These are phyloP conservation scores for Suhomyces atakaporum DNA, from an alignment of 1,139 yeast species.

Conservation along the genomic window DNA sequence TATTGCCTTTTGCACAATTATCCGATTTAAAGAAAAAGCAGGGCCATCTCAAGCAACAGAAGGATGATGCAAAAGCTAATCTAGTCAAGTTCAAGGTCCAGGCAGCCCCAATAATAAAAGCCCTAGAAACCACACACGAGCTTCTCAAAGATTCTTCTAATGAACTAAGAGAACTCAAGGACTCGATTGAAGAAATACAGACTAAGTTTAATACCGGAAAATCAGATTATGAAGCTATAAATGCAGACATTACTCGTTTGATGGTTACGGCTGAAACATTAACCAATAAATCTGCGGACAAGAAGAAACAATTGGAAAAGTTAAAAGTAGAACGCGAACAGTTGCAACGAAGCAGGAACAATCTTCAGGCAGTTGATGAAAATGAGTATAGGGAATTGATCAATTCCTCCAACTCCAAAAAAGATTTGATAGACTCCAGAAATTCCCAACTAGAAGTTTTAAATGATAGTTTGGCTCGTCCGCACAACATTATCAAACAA, in stretches of 20 bases:
- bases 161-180: constrained; percentile 7
- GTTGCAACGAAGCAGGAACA: constrained; percentile 16
- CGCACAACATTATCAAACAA: constrained; percentile 11
- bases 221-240: constrained; percentile 18
- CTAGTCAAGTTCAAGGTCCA: constrained; percentile 29
- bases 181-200: constrained; percentile 8
- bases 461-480: constrained; percentile 11
- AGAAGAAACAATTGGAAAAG: constrained; percentile 26
- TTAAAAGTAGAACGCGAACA: constrained; percentile 19
- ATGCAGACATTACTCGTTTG: constrained; percentile 22
- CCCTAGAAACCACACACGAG: constrained; percentile 10
- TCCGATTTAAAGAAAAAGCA: constrained; percentile 53
- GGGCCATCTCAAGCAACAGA: constrained; percentile 40
- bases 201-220: constrained; percentile 13
- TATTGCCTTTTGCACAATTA: constrained; percentile 63
- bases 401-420: constrained; percentile 16
- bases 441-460: constrained; percentile 11
- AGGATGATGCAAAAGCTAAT: constrained; percentile 40
- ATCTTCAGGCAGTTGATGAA: constrained; percentile 21
- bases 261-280: constrained; percentile 21
- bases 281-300: constrained; percentile 24
- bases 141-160: constrained; percentile 14
- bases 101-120: constrained; percentile 3
- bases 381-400: constrained; percentile 18
- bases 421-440: constrained; percentile 12